Conservation (phyloP, 2,329 filamentous ascomycete species). For the Exserohilum rostratum region DNA sequence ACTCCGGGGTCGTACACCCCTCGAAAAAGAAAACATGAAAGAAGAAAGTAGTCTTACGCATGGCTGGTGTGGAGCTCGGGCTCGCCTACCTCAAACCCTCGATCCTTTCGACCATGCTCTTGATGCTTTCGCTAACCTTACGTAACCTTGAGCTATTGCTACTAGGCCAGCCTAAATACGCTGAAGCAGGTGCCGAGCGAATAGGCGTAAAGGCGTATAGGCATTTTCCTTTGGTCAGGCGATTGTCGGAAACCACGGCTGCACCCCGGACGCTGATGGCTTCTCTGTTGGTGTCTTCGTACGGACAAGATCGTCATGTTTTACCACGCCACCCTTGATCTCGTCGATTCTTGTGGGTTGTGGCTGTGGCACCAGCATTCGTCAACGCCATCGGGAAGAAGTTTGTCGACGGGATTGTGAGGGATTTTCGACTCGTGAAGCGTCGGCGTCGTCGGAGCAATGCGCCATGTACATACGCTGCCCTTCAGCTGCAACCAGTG, state of each 20-base stretch:
- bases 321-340: background rate
- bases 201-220: background rate
- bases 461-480: background rate
- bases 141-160: background rate
- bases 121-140: conserved; percentile 4
- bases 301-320: background rate
- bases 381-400: background rate
- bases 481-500: background rate
- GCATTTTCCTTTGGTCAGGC: background rate
- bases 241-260: background rate
- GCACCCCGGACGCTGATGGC: too few species aligned
- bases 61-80: too few species aligned
- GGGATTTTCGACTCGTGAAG: background rate
- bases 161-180: background rate
- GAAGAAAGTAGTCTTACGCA: too few species aligned
- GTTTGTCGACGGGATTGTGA: background rate
- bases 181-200: background rate
- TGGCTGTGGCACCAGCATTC: background rate
- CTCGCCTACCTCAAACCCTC: background rate
- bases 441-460: background rate
- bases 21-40: too few species aligned
- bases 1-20: too few species aligned
- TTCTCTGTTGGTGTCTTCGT: background rate
- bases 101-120: background rate
- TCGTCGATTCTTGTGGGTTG: background rate